A percentile compares a stretch with the other conserved stretches of the same genome.
These are phyloP conservation scores for Aspergillus sp. DNA, from an alignment of 2,329 filamentous ascomycete species.

Conservation along the genomic window DNA sequence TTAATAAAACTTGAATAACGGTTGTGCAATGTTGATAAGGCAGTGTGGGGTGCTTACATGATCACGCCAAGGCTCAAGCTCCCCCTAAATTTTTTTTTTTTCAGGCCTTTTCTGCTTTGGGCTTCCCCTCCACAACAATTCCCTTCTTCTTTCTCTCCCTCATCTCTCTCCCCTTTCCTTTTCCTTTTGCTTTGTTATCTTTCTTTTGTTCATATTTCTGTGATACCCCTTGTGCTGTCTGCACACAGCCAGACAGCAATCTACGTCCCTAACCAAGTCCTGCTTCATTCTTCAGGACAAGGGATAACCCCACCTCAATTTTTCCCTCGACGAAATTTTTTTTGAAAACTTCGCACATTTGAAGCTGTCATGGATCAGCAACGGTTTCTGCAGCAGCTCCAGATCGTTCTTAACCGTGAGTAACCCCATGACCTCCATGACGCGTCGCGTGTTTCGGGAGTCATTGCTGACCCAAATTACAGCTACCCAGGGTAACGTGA, in stretches of 20 bases:
- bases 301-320: conserved; percentile 17
- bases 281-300: conserved; percentile 13
- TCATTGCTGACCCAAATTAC: conserved; percentile 21
- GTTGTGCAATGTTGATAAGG: no score
- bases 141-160: conserved; percentile 20
- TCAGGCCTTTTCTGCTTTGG: conserved; percentile 5
- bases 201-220: conserved; percentile 27
- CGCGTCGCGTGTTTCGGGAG: background rate
- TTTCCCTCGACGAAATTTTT: conserved; percentile 9
- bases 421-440: conserved; percentile 24
- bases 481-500: conserved; percentile 88
- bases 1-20: no score
- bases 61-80: conserved; percentile 9
- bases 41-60: conserved; percentile 4
- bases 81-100: conserved; percentile 18
- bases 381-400: conserved; percentile 80
- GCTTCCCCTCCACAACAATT: conserved; percentile 12
- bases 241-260: conserved; percentile 35
- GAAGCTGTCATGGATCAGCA: conserved; percentile 68
- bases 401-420: conserved; percentile 84
- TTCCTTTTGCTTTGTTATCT: conserved; percentile 21
- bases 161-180: conserved; percentile 20
- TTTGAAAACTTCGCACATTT: background rate
- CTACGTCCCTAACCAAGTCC: conserved; percentile 20
- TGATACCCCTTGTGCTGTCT: conserved; percentile 37